These are phyloP conservation scores for Porcisia hertigi DNA, from an alignment of 208 protist genomes.

Conservation along the genomic window DNA sequence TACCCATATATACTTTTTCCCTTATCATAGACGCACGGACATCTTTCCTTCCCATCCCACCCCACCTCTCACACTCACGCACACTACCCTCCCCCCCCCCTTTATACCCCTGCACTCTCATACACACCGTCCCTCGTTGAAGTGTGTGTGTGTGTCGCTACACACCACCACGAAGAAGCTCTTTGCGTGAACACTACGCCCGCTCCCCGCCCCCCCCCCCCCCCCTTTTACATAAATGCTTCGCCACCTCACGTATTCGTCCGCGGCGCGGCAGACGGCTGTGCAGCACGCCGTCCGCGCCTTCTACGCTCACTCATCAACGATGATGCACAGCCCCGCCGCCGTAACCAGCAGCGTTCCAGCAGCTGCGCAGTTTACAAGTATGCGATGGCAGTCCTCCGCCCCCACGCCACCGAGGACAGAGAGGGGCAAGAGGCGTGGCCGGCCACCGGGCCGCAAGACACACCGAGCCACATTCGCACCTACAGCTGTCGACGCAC, in stretches of 20 bases:
- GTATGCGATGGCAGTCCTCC: constrained; percentile 25
- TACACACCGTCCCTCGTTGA: no score
- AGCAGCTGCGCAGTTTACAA: background rate
- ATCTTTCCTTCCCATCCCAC: no score
- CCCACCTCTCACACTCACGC: no score
- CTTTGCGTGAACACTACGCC: background rate
- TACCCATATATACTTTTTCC: constrained; percentile 16
- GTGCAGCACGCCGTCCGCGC: constrained; percentile 7
- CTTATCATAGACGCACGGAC: constrained; percentile 1
- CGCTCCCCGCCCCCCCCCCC: background rate
- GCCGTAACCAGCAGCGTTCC: background rate
- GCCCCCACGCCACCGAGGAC: background rate
- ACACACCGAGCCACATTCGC: background rate
- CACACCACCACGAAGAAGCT: background rate
- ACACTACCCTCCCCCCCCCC: no score
- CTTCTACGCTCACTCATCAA: background rate
- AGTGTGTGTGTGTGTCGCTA: background rate
- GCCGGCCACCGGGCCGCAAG: constrained; percentile 25
- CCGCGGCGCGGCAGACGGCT: constrained; percentile 5
- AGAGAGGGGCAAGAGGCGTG: constrained; percentile 16
- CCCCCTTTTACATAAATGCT: constrained; percentile 4
- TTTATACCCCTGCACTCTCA: no score
- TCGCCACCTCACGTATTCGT: constrained; percentile 10
- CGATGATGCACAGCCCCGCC: background rate
- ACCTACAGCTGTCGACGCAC: background rate